A percentile compares a stretch with the other conserved stretches of the same genome.
Conservation (phyloP, 2,329 filamentous ascomycete genomes). For the Sporothrix globosa region DNA sequence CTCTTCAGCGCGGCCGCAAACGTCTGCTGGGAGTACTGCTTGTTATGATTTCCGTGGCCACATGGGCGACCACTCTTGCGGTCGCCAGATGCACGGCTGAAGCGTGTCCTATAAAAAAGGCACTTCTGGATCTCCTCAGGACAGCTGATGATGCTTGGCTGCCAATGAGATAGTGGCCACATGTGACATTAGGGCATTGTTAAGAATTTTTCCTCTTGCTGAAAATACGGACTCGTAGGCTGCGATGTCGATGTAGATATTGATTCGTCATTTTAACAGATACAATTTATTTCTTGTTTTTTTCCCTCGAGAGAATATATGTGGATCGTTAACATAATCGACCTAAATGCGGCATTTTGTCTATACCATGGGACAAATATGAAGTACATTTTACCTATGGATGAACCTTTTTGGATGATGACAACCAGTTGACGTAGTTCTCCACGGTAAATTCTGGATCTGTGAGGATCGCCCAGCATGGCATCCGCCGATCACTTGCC, state of each 20-base stretch:
- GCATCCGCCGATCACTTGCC: slow-evolving; percentile 1
- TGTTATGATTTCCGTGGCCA: neutral
- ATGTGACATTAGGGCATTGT: too few species aligned
- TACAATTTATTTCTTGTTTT: neutral
- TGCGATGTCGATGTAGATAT: too few species aligned
- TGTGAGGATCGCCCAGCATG: neutral
- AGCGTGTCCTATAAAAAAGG: too few species aligned
- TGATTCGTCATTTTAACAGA: too few species aligned
- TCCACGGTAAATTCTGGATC: neutral
- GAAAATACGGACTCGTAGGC: too few species aligned
- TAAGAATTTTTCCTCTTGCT: too few species aligned
- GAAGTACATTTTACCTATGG: neutral
- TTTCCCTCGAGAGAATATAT: neutral
- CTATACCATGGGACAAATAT: neutral
- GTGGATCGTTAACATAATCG: neutral
- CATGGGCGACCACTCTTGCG: neutral
- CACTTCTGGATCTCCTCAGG: neutral
- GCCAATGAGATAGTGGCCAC: too few species aligned
- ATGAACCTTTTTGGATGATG: neutral
- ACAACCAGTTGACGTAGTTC: neutral
- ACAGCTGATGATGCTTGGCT: neutral
- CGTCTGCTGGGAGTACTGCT: neutral
- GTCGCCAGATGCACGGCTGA: neutral
- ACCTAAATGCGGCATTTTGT: neutral
- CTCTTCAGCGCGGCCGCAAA: neutral